Evolutionary conservation across 495 filamentous ascomycete genomes (phyloP).

Genomic region (Cenococcum geophilum): DNA sequence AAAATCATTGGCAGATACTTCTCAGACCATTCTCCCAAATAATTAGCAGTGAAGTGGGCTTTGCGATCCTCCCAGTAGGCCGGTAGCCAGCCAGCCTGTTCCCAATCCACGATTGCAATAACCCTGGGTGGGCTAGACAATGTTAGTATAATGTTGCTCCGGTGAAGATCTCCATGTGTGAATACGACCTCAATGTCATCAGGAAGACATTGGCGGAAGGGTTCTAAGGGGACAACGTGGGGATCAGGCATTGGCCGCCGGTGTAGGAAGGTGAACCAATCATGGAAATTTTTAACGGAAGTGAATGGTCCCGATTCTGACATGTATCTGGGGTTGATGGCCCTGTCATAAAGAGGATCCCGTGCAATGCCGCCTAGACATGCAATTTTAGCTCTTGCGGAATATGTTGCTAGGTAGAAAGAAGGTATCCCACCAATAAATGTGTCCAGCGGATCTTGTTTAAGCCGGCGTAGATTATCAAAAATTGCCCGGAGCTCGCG

Average conservation of each 20-base stretch:
- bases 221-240: too few relatives aligned
- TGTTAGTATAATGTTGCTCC: slow-evolving; percentile 41
- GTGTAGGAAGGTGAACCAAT: slow-evolving; percentile 46
- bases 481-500: slow-evolving; percentile 38
- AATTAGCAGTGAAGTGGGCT: too few relatives aligned
- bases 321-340: not conserved
- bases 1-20: too few relatives aligned
- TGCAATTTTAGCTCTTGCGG: too few relatives aligned
- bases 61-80: slow-evolving; percentile 47
- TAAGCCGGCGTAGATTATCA: slow-evolving; percentile 32
- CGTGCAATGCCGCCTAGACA: slow-evolving; percentile 29
- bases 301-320: slow-evolving; percentile 38
- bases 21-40: too few relatives aligned
- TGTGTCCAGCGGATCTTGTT: slow-evolving; percentile 35
- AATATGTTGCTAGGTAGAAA: too few relatives aligned
- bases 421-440: slow-evolving; percentile 33
- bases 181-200: slow-evolving; percentile 36
- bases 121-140: slow-evolving; percentile 32
- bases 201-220: too few relatives aligned
- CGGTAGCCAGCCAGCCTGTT: slow-evolving; percentile 41
- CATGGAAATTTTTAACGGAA: slow-evolving; percentile 42
- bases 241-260: too few relatives aligned
- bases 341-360: slow-evolving; percentile 19
- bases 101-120: slow-evolving; percentile 42
- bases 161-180: slow-evolving; percentile 43